Evolutionary conservation across 306 rosid genomes (phyloP), one percentile per base, ranked within the genome.

Genomic region (Corylus heterophylla): DNA sequence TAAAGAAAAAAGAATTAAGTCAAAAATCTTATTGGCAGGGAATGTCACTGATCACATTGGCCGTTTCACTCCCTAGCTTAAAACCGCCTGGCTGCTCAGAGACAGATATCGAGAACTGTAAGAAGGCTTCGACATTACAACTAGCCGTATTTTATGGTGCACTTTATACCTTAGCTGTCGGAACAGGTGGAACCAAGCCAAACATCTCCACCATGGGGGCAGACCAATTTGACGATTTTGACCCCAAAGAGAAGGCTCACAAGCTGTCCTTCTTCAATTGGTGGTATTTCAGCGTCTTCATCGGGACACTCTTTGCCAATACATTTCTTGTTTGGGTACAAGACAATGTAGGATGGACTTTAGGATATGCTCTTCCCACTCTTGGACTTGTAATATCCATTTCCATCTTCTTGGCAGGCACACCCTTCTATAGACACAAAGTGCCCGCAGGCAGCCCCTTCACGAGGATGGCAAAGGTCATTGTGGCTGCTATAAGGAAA

Each of bases 261-360:
- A 95, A 92, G 74, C 89, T 90, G 3, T 95, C 98, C 3, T 95
- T 95, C 88, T 95, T 95, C 89, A 95, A 95, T 29, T 95, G 98
- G 98, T 94, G 98, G 97, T 88, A 91, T 97, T 94, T 94, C 59
- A 94, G 97, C 73, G 87, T 96, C 25, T 94, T 92, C 86, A 75
- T 89, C 17, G 95, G 98, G 22, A 93, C 95, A 7, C 76, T 94
- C 51, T 88, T 96, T 78, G 98, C 98, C 76, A 91, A 90, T 18
- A 83, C 94, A 5, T 80, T 89, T 10, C 86, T 96, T 22, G 98
- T 96, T 0, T 96, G 92, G 73, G 78, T 96, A 37, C 98, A 96
- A 74, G 98, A 93, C 74, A 90, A 91, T 71, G 86, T 96, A 31
- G 99, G 99, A 6, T 96, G 99, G 99, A 83, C 89, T 42, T 81